These are phyloP conservation scores for Cicer bijugum DNA, from an alignment of 306 rosid genomes.

Conservation along the genomic window DNA sequence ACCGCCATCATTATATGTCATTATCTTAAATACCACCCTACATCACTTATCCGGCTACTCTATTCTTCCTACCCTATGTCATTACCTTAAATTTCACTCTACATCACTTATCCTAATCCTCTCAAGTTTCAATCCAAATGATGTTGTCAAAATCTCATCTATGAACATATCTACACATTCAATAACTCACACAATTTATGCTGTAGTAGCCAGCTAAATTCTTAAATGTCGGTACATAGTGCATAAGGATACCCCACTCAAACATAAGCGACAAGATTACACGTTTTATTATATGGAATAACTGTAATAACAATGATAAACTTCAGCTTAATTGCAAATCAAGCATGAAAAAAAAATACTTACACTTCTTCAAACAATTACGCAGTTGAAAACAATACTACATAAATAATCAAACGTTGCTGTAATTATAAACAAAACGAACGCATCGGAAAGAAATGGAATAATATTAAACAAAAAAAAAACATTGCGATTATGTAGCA, in stretches of 20 bases:
- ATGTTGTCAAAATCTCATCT: not conserved
- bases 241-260: not conserved
- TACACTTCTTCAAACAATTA: slow-evolving; percentile 1
- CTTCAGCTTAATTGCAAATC: slow-evolving; percentile 1
- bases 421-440: not conserved
- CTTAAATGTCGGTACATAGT: not conserved
- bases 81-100: slow-evolving; percentile 1
- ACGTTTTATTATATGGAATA: not conserved
- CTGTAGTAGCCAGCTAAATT: not conserved
- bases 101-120: slow-evolving; percentile 7
- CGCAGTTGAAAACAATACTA: not conserved
- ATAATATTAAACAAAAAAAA: not conserved
- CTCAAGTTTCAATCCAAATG: not conserved
- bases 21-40: no score
- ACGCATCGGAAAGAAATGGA: not conserved
- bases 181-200: not conserved
- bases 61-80: not conserved
- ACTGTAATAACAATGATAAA: not conserved
- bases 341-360: not conserved
- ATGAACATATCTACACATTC: not conserved
- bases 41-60: no score
- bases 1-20: no score
- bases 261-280: not conserved
- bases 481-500: not conserved
- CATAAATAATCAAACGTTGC: not conserved